Evolutionary conservation across 192 early-diverging fungal species (phyloP).

Genomic region (Dissophora globulifera): DNA sequence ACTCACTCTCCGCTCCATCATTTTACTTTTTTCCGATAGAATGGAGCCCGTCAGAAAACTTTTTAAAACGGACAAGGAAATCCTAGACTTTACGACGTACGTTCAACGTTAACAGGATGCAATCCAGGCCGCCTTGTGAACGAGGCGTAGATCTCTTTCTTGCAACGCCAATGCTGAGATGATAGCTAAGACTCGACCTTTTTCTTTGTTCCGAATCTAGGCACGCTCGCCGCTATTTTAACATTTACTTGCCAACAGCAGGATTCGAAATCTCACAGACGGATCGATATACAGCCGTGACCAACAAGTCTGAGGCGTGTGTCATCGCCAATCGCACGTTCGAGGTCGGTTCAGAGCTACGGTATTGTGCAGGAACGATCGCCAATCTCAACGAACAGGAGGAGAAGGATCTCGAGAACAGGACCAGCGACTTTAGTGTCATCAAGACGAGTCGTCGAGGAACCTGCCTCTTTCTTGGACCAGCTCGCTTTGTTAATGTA

Average conservation of each 20-base stretch:
- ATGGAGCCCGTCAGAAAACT: conserved; percentile 48
- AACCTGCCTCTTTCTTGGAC: conserved; percentile 68
- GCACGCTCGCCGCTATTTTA: conserved; percentile 51
- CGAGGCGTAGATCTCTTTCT: no score
- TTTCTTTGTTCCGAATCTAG: conserved; percentile 3
- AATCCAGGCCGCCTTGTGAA: no score
- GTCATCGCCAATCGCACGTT: conserved; percentile 62
- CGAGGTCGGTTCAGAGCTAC: conserved; percentile 59
- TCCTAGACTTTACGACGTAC: conserved; percentile 58
- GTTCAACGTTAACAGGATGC: no score
- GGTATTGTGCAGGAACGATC: conserved; percentile 62
- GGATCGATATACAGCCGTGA: conserved; percentile 56
- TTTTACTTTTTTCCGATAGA: conserved; percentile 12
- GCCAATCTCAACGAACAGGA: conserved; percentile 59
- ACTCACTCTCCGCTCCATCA: neutral
- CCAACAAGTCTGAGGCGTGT: conserved; percentile 63
- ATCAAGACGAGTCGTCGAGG: conserved; percentile 54
- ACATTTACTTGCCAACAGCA: conserved; percentile 62
- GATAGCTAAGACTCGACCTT: no score
- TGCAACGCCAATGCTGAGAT: no score
- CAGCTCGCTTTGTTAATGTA: conserved; percentile 73
- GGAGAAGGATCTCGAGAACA: conserved; percentile 60
- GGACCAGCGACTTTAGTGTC: conserved; percentile 63
- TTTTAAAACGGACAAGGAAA: conserved; percentile 42
- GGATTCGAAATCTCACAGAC: conserved; percentile 69